Evolutionary conservation across 2,329 filamentous ascomycete species (phyloP), one percentile per base, ranked within the genome.

Genomic region (Metarhizium sp.): DNA sequence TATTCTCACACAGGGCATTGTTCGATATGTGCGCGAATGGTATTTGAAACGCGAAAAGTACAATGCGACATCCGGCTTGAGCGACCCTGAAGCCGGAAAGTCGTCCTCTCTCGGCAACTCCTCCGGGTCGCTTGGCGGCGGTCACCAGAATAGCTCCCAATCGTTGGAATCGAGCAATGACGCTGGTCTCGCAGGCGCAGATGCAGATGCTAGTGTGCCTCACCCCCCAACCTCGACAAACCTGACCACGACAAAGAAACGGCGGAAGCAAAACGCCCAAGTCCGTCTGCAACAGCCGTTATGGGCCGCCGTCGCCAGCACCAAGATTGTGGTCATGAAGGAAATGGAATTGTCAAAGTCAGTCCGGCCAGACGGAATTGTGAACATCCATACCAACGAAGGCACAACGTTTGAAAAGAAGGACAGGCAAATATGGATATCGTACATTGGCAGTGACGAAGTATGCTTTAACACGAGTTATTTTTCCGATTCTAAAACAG

Each of bases 271-370:
- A 73, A 92, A 89, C 67, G 91, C 90, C 57, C 89, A 94, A 71
- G 90, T 95, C 62, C 81, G 92, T 70, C 89, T 90, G 69, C 86
- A 90, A 67, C 92, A 96, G 73, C 92, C 92, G 51, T 82, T 96
- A 61, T 96, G 92, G 92, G 90, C 92, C 60, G 92, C 92, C 50
- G 81, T 96, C 63, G 92, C 92, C 52, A 96, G 90, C 73, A 96
- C 92, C 67, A 96, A 96, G 78, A 92, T 96, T 68, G 92, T 94
- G 64, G 90, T 96, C 73, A 86, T 95, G 67, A 94, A 95, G 74
- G 92, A 91, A 71, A 89, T 90, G 63, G 87, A 91, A 72, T 82
- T 95, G 68, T 92, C 88, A 61, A 85, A 88, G 68, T 84, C 86
- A 56, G 81, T 86, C 58, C 45, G 20, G 3, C 82, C 82, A 55